Conservation (phyloP, 768 basidiomycete genomes). For the Cystofilobasidium ferigula region DNA sequence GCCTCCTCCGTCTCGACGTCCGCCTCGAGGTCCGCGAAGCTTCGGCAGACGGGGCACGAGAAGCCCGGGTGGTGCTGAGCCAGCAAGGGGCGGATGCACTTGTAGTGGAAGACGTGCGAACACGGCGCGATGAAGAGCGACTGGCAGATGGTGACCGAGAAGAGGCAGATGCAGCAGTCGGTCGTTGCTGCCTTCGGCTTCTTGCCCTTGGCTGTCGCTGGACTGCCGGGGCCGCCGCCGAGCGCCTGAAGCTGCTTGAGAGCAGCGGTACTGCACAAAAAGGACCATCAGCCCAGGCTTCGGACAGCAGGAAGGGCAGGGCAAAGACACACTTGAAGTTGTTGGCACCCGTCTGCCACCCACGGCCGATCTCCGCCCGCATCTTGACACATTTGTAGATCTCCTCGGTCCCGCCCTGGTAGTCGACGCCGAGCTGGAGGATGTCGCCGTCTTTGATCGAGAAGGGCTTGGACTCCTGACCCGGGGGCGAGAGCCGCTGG, state of each 20-base stretch:
- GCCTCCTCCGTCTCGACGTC: slow-evolving; percentile 69
- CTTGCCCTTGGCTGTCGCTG: slow-evolving; percentile 28
- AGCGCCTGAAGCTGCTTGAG: slow-evolving; percentile 60
- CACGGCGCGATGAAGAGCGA: slow-evolving; percentile 96
- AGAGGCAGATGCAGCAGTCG: slow-evolving; percentile 90
- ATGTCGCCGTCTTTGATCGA: slow-evolving; percentile 86
- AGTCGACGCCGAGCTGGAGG: slow-evolving; percentile 89
- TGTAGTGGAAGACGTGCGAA: slow-evolving; percentile 70
- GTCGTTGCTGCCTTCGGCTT: slow-evolving; percentile 37
- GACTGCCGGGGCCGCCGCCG: slow-evolving; percentile 32
- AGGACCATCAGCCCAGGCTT: neutral
- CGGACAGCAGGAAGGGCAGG: too few species aligned
- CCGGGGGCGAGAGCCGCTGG: slow-evolving; percentile 71
- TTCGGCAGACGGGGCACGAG: slow-evolving; percentile 86
- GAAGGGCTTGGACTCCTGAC: slow-evolving; percentile 63
- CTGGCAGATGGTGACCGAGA: slow-evolving; percentile 84
- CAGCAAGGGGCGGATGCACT: slow-evolving; percentile 86
- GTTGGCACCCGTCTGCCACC: slow-evolving; percentile 81
- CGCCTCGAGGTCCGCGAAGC: slow-evolving; percentile 87
- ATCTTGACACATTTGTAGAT: slow-evolving; percentile 97
- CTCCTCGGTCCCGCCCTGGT: slow-evolving; percentile 93
- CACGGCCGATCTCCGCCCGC: slow-evolving; percentile 72
- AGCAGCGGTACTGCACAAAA: slow-evolving; percentile 43
- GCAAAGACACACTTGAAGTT: slow-evolving; percentile 65
- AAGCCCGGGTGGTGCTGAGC: slow-evolving; percentile 84